Evolutionary conservation across 2,329 filamentous ascomycete genomes (phyloP).

Genomic region (Cordyceps sp.): DNA sequence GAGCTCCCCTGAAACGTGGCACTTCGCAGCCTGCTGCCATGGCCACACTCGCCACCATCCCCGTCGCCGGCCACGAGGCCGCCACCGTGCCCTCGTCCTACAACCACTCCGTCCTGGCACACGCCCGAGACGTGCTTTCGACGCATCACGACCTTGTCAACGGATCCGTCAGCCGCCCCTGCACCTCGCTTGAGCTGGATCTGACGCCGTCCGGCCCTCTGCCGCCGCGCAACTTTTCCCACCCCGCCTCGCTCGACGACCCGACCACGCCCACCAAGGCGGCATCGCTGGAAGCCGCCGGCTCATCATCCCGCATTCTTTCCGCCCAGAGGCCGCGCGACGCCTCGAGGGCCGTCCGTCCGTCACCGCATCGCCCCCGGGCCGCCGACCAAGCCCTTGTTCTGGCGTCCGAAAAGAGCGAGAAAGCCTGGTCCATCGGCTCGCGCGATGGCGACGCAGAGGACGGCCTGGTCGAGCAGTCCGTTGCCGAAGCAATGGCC

Average conservation of each 20-base stretch:
- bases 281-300: conserved; percentile 3
- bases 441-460: conserved; percentile 29
- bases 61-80: conserved; percentile 14
- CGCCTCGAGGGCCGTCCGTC: not conserved
- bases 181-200: conserved; percentile 19
- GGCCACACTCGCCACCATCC: conserved; percentile 15
- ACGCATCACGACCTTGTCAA: conserved; percentile 17
- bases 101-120: conserved; percentile 12
- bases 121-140: conserved; percentile 19
- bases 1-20: conserved; percentile 16
- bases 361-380: conserved; percentile 14
- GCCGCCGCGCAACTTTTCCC: too few relatives aligned
- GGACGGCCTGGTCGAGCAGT: conserved; percentile 45
- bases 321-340: conserved; percentile 3
- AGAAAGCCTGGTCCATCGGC: conserved; percentile 50
- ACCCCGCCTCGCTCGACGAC: conserved; percentile 8
- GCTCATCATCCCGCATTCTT: not conserved
- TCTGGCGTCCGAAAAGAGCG: conserved; percentile 37
- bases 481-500: conserved; percentile 43
- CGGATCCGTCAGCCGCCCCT: conserved; percentile 11
- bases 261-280: conserved; percentile 8
- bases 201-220: conserved; percentile 8
- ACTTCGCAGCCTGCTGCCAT: conserved; percentile 10
- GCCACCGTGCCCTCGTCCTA: conserved; percentile 16
- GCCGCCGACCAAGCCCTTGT: conserved; percentile 25